Conservation (phyloP, 176 grass and related monocot genomes). For the Dendrocalamus sinicus region DNA sequence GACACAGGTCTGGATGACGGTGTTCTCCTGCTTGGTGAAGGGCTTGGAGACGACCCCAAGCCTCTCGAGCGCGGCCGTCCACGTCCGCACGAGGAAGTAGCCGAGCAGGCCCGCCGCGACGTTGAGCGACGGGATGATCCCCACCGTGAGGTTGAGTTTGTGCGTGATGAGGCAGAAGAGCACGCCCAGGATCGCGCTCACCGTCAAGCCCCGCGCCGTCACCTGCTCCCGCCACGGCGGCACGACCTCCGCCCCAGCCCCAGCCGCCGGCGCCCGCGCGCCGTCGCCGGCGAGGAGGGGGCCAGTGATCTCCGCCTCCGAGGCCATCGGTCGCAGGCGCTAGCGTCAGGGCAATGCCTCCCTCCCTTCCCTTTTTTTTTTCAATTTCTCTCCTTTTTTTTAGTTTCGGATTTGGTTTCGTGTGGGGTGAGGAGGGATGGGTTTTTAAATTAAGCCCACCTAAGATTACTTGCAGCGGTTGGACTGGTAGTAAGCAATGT, state of each 20-base stretch:
- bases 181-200: constrained; percentile 64
- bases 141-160: constrained; percentile 84
- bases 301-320: constrained; percentile 48
- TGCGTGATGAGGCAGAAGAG: constrained; percentile 86
- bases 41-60: constrained; percentile 60
- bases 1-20: constrained; percentile 81
- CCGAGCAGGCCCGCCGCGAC: constrained; percentile 75
- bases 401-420: background rate
- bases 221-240: constrained; percentile 77
- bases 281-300: constrained; percentile 48
- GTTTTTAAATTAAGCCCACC: background rate
- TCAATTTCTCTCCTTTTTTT: background rate
- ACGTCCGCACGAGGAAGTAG: constrained; percentile 69
- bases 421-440: background rate
- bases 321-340: constrained; percentile 45
- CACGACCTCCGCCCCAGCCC: constrained; percentile 39
- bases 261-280: background rate
- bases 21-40: constrained; percentile 96
- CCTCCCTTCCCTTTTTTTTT: background rate
- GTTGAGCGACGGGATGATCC: constrained; percentile 78
- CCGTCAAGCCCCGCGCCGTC: constrained; percentile 60
- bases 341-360: background rate
- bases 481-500: no score
- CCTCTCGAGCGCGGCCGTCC: constrained; percentile 54
- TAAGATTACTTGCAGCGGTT: no score